Base-by-base conservation (phyloP, 2,329 filamentous ascomycete species). In the Amphichorda felina region DNA sequence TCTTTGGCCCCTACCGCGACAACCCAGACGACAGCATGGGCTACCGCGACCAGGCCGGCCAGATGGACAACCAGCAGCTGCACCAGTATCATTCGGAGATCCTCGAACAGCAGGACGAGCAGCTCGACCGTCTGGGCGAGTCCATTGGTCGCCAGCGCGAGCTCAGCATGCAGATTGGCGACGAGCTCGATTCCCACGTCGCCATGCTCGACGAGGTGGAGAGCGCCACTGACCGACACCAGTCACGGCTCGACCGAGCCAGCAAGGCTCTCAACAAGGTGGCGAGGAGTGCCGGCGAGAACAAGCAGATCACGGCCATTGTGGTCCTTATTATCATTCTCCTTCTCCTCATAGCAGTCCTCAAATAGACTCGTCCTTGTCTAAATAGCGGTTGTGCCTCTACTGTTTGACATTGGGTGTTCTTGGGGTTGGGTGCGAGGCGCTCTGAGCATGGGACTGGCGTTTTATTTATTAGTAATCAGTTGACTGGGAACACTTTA, bases 111-210 rank as follows among this genome's bases (percentile, higher is more conserved):
- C 91, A 98, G 59, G 91, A 98, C 53, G 82, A 84, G 44, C 87
- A 94, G 56, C 70, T 98, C n/a, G 89, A 96, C 55, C 69, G 72
- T 8, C 65, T 98, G 4, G 85, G 88, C n/a, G 75, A 78, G 49
- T 85, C 77, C 39, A 95, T 98, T 46, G 74, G 83, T 4, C 75
- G 91, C 27, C 91, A 96, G 64, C 71, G 93, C 34, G 85, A 96
- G 62, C 68, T 98, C 41, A 88, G 82, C 53, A 93, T 95, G 64
- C 85, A 91, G 63, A 96, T 98, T 50, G 89, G 91, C 21, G 84
- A 95, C 55, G 91, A 98, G 66, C 69, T 98, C 25, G 91, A 96
- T 48, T 81, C 78, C 46, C 91, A 98, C 50, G 82, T 93, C 26
- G 70, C 81, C 46, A 68, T 98, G 66, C 67, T 98, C 21, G 89